A percentile compares a stretch with the other conserved stretches of the same genome.
phyloP scores from a whole-genome alignment of 2,329 filamentous ascomycete species.

The Epichloe gansuensis region DNA sequence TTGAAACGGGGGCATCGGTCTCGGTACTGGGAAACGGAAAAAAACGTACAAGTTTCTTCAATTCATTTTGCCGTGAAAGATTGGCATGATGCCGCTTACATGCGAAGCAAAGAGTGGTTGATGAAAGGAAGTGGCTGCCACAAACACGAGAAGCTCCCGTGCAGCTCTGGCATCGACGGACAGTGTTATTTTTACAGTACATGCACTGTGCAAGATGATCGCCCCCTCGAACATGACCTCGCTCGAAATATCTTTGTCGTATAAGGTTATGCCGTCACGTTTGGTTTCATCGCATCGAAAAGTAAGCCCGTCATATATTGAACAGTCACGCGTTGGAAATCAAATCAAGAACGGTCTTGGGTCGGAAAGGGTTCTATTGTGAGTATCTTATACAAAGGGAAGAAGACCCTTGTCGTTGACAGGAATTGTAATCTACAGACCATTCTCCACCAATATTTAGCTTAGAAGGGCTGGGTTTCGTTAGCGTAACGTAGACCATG shows the following conservation, averaged over 20 bases:
- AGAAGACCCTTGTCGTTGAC: conserved; percentile 13
- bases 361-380: conserved; percentile 20
- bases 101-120: background rate
- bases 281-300: too few species aligned
- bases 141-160: background rate
- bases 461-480: conserved; percentile 28
- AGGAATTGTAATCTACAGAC: conserved; percentile 17
- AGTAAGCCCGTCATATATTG: background rate
- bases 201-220: background rate
- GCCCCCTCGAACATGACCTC: too few species aligned
- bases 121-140: background rate
- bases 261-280: background rate
- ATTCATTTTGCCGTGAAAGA: background rate
- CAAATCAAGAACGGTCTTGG: background rate
- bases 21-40: background rate
- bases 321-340: background rate
- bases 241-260: background rate
- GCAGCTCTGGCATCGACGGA: background rate
- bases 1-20: background rate
- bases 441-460: conserved; percentile 11
- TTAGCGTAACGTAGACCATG: conserved; percentile 12
- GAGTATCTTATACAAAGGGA: conserved; percentile 27
- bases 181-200: background rate
- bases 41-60: background rate
- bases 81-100: background rate